phyloP scores from a whole-genome alignment of 2,329 filamentous ascomycete species.

The Colletotrichum lentis region DNA sequence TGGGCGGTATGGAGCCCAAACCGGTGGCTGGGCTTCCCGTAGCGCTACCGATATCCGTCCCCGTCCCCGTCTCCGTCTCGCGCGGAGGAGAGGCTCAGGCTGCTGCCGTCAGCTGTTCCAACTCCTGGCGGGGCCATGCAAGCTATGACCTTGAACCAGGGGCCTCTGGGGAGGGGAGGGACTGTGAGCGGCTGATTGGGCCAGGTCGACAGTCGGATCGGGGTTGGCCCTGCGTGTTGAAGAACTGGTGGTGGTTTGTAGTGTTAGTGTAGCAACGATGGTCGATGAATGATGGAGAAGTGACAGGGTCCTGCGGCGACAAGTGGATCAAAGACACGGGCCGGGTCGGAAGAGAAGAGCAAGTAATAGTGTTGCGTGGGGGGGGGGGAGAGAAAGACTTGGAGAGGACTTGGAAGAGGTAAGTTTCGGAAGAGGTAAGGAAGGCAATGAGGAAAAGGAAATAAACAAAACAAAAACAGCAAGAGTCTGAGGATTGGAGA shows the following conservation, averaged over 20 bases:
- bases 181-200: constrained; percentile 10
- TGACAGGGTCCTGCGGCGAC: constrained; percentile 22
- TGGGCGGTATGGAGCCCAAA: neutral
- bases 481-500: neutral
- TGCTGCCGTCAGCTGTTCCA: constrained; percentile 7
- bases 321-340: constrained; percentile 18
- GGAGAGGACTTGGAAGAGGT: neutral
- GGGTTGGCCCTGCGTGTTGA: constrained; percentile 22
- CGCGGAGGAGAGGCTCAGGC: constrained; percentile 1
- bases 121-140: constrained; percentile 11
- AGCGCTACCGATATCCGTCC: neutral
- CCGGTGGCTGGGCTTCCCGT: neutral
- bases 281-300: constrained; percentile 22
- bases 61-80: constrained; percentile 3
- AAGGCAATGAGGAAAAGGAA: neutral
- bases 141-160: constrained; percentile 3
- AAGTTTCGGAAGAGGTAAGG: too few relatives aligned
- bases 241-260: constrained; percentile 34
- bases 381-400: too few relatives aligned
- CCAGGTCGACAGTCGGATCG: neutral
- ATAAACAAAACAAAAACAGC: too few relatives aligned
- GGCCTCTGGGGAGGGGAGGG: neutral
- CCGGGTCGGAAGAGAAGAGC: neutral
- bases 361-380: neutral
- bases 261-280: constrained; percentile 24